Percentiles rank a stretch among this genome's conserved stretches.
Conservation (phyloP, 2,329 filamentous ascomycete species). For the Colletotrichum cuscutae region DNA sequence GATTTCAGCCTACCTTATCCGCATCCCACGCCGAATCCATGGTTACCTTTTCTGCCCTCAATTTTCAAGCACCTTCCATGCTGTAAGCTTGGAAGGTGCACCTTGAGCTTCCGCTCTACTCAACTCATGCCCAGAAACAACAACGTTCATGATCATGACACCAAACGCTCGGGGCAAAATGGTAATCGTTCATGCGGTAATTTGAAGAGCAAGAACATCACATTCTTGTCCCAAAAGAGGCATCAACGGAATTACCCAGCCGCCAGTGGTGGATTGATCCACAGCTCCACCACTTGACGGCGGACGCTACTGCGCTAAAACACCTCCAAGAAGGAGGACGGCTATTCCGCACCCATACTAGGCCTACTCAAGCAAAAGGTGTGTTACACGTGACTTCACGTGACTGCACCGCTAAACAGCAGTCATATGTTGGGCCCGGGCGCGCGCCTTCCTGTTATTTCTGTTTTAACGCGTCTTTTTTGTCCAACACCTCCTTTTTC, state of each 20-base stretch:
- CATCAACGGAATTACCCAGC: neutral
- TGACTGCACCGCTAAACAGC: too few relatives aligned
- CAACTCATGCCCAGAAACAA: neutral
- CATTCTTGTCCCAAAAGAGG: neutral
- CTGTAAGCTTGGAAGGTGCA: neutral
- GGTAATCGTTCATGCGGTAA: neutral
- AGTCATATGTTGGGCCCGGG: too few relatives aligned
- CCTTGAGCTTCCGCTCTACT: neutral
- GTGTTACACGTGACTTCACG: too few relatives aligned
- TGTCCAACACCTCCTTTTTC: too few relatives aligned
- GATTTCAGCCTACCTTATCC: neutral
- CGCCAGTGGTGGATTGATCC: neutral
- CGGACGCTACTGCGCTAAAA: neutral
- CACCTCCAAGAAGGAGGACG: too few relatives aligned
- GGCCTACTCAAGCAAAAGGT: too few relatives aligned
- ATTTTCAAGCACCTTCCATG: neutral
- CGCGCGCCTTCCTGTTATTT: too few relatives aligned
- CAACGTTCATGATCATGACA: neutral
- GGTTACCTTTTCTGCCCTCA: neutral
- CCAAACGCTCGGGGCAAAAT: neutral
- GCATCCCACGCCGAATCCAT: neutral
- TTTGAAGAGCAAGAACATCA: neutral
- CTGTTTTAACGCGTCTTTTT: too few relatives aligned
- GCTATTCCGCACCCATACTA: too few relatives aligned
- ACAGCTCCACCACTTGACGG: neutral